Conservation (phyloP, 1,139 yeast species). For the Pichia kudriavzevii region DNA sequence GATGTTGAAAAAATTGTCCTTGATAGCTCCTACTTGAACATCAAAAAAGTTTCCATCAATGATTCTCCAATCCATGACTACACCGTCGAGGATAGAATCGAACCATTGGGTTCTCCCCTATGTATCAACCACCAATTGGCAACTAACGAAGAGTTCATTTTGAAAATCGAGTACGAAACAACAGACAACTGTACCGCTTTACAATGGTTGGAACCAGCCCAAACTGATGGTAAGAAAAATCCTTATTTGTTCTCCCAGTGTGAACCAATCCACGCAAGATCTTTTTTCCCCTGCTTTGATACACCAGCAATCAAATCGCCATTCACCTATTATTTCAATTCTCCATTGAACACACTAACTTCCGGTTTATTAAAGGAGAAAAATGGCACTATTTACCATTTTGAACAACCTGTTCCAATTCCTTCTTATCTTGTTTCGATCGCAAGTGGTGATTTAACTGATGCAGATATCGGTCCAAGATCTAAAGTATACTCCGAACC, state of each 20-base stretch:
- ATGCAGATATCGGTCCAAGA: conserved; percentile 76
- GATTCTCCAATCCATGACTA: conserved; percentile 29
- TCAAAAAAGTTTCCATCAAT: conserved; percentile 43
- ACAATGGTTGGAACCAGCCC: conserved; percentile 73
- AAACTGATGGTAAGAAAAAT: conserved; percentile 64
- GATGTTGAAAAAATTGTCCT: conserved; percentile 37
- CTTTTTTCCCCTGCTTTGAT: conserved; percentile 85
- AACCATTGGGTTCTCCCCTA: conserved; percentile 63
- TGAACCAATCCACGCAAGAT: conserved; percentile 86
- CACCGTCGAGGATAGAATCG: conserved; percentile 41
- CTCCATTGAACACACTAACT: conserved; percentile 62
- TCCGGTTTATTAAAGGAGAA: conserved; percentile 47
- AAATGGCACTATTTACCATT: conserved; percentile 30
- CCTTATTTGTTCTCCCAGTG: conserved; percentile 87
- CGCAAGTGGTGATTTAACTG: conserved; percentile 73
- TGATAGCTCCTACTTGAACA: conserved; percentile 61
- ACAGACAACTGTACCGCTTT: conserved; percentile 75
- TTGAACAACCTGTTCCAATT: conserved; percentile 73
- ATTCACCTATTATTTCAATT: conserved; percentile 50
- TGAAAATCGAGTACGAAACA: conserved; percentile 53
- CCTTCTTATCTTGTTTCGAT: conserved; percentile 80
- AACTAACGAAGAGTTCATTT: conserved; percentile 20
- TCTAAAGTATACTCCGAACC: conserved; percentile 81
- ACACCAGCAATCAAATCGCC: conserved; percentile 79
- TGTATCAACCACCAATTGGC: conserved; percentile 28